Base-by-base conservation (phyloP, 2,329 filamentous ascomycete species). In the Cladosporium sp. region DNA sequence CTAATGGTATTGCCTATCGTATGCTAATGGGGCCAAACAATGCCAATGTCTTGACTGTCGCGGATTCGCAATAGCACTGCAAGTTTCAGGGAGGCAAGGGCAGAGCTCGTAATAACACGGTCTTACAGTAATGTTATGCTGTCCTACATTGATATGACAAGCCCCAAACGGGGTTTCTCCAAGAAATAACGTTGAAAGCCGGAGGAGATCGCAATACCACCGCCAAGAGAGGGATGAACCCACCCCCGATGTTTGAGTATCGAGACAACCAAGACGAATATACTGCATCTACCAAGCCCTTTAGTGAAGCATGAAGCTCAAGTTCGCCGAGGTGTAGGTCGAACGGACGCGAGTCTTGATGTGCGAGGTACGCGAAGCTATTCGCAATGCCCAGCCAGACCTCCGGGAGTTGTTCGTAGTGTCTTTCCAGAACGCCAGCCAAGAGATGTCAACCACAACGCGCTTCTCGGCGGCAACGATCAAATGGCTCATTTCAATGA, bases 261-360 rank as follows among this genome's bases (percentile, higher is more conserved):
- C 15, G 37, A 37, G 8, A 55, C 42, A 55, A 55, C 52, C 52
- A 55, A 55, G 52, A 55, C 52, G 52, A 55, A 28, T 49, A 56
- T 28, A 8, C 52, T 37, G 17, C 40, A n/a, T 19, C 6, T 37
- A n/a, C 52, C 52, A 55, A 55, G 52, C 52, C 37, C 30, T 55
- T 36, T 45, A 37, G 39, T 17, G 43, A 19, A 19, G 7, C 20
- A 47, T 38, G 54, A 56, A 56, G 54, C 54, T 49, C 54, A 49
- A 12, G 54, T n/a, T 37, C 36, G 52, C 30, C 14, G 22, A 20
- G 19, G n/a, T 38, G 47, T 30, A 56, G 42, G 40, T 11, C 11
- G 52, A 39, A 49, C 54, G 42, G 54, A 49, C 9, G 40, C 19
- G 17, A 54, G 38, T 34, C 51, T 55, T 37, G 17, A n/a, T 17